Evolutionary conservation across 2,329 filamentous ascomycete genomes (phyloP).

Genomic region (Aureobasidium uvarum): DNA sequence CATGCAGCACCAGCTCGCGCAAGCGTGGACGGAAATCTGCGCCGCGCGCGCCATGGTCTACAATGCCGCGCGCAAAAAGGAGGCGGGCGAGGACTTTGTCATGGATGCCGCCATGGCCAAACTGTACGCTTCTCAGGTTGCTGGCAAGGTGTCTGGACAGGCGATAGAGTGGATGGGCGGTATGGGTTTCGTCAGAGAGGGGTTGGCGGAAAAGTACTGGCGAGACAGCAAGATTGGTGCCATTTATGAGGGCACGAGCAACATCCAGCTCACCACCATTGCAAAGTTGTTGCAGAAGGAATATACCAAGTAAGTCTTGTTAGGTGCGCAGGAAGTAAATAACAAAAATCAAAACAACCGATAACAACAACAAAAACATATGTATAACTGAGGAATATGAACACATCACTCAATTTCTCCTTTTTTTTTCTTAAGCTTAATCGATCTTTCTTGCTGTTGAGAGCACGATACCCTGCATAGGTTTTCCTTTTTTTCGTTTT

Average conservation of each 20-base stretch:
- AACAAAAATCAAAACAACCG: no score
- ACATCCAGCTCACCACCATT: slow-evolving; percentile 69
- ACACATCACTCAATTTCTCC: no score
- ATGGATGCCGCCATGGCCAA: slow-evolving; percentile 98
- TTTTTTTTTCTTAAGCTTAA: no score
- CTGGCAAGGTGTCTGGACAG: slow-evolving; percentile 76
- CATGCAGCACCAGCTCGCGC: slow-evolving; percentile 98
- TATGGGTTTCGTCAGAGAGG: slow-evolving; percentile 97
- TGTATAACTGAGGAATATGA: no score
- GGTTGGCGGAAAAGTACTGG: slow-evolving; percentile 96
- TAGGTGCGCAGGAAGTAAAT: no score
- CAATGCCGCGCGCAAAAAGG: slow-evolving; percentile 97
- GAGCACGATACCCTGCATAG: no score
- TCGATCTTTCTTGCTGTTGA: no score
- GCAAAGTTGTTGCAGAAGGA: slow-evolving; percentile 67
- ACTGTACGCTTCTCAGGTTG: slow-evolving; percentile 89
- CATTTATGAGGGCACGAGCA: slow-evolving; percentile 82
- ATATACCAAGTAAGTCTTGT: slow-evolving; percentile 56
- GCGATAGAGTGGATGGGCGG: slow-evolving; percentile 99
- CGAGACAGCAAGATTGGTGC: slow-evolving; percentile 97
- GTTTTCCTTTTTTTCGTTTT: no score
- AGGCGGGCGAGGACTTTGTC: slow-evolving; percentile 93
- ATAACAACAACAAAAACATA: background rate
- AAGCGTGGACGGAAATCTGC: slow-evolving; percentile 89
- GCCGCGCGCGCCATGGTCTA: slow-evolving; percentile 90